Evolutionary conservation across 202 grass and related monocot species (phyloP).

Genomic region (Eragrostis tef): DNA sequence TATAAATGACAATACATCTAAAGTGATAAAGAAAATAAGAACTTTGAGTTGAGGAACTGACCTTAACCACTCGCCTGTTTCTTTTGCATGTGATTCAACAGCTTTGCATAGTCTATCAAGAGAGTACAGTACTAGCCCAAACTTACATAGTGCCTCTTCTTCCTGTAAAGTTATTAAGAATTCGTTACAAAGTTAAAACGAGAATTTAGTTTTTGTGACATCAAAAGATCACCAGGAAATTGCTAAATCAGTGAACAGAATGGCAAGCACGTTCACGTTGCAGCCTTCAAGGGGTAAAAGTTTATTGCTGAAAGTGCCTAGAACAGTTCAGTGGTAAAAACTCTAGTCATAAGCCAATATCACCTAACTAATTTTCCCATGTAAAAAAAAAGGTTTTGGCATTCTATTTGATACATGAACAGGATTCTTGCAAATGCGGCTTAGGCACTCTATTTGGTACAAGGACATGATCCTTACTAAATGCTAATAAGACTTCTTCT

Average conservation of each 20-base stretch:
- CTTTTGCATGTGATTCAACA: constrained; percentile 77
- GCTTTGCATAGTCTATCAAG: constrained; percentile 86
- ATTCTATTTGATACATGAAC: constrained; percentile 2
- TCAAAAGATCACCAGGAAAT: background rate
- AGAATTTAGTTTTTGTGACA: background rate
- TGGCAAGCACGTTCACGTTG: background rate
- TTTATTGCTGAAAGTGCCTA: background rate
- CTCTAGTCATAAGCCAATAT: background rate
- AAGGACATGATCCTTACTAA: background rate
- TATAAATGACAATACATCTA: background rate
- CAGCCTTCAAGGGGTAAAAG: background rate
- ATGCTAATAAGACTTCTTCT: too few species aligned
- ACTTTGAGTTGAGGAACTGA: constrained; percentile 39
- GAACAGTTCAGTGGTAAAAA: background rate
- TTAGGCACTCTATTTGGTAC: too few species aligned
- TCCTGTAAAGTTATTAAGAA: constrained; percentile 52
- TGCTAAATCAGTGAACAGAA: background rate
- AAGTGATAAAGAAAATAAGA: background rate
- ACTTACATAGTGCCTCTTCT: constrained; percentile 71
- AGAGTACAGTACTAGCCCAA: constrained; percentile 77
- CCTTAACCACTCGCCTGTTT: constrained; percentile 89
- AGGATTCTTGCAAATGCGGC: constrained; percentile 7
- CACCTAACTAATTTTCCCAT: background rate
- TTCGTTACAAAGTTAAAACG: background rate
- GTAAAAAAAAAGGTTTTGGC: background rate